Evolutionary conservation across 345 rosid genomes (phyloP).

Genomic region (Brassica nigra): DNA sequence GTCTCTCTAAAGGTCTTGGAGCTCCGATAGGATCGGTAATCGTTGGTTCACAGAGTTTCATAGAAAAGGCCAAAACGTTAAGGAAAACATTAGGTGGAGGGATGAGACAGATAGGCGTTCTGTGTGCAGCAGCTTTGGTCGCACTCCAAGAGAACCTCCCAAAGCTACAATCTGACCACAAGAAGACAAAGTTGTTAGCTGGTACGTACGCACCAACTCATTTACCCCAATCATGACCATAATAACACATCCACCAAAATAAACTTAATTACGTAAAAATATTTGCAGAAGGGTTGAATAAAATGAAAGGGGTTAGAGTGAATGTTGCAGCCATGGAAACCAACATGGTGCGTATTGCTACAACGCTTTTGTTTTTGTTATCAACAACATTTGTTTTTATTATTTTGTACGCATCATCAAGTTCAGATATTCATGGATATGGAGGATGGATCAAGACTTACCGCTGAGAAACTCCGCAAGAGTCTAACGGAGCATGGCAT

Average conservation of each 20-base stretch:
- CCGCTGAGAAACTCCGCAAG: conserved; percentile 58
- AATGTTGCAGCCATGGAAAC: conserved; percentile 74
- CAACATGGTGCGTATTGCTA: conserved; percentile 59
- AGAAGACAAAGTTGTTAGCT: conserved; percentile 74
- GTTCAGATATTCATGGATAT: conserved; percentile 66
- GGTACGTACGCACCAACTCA: conserved; percentile 45
- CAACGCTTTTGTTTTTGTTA: not conserved
- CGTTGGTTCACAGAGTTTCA: conserved; percentile 81
- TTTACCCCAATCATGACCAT: not conserved
- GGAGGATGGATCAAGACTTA: conserved; percentile 50
- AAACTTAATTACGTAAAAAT: not conserved
- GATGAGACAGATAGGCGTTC: conserved; percentile 84
- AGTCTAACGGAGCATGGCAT: conserved; percentile 70
- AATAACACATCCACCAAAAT: no score
- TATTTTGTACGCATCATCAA: not conserved
- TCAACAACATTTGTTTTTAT: no score
- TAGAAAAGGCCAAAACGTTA: conserved; percentile 72
- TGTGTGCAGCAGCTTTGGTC: conserved; percentile 81
- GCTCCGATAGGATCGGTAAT: conserved; percentile 92
- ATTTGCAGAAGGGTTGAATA: conserved; percentile 67
- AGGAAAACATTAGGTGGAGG: conserved; percentile 96
- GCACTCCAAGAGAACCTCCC: conserved; percentile 63
- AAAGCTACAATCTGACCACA: conserved; percentile 78
- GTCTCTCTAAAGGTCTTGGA: conserved; percentile 90
- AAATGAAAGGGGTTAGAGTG: conserved; percentile 69